Evolutionary conservation across 2,329 filamentous ascomycete species (phyloP).

Genomic region (Colletotrichum plurivorum): DNA sequence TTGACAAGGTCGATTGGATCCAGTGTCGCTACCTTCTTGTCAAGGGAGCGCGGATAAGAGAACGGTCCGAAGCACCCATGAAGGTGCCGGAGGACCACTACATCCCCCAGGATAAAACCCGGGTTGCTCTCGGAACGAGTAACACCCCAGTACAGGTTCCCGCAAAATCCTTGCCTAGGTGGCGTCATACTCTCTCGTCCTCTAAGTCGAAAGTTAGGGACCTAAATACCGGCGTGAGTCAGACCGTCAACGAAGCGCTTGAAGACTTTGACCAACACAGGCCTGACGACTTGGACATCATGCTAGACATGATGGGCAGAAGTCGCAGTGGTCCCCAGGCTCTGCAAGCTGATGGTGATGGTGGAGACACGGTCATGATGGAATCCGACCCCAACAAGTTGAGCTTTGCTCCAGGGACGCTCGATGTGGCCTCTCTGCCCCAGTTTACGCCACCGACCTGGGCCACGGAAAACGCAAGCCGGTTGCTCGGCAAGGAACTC

Average conservation of each 20-base stretch:
- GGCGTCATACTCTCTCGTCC: conserved; percentile 6
- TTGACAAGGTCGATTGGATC: conserved; percentile 86
- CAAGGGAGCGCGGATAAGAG: neutral
- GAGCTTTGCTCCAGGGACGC: conserved; percentile 75
- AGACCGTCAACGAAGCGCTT: conserved; percentile 2
- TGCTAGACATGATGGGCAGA: conserved; percentile 40
- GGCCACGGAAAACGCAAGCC: conserved; percentile 73
- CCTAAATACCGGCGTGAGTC: neutral
- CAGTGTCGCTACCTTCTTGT: conserved; percentile 88
- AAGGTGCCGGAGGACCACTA: conserved; percentile 27
- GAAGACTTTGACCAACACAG: conserved; percentile 15
- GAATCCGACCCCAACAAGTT: conserved; percentile 45
- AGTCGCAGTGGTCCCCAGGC: neutral
- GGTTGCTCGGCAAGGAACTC: conserved; percentile 75
- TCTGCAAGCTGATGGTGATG: neutral
- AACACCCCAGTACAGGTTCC: conserved; percentile 44
- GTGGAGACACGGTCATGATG: neutral
- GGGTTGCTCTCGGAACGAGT: conserved; percentile 29
- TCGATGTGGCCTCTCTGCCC: conserved; percentile 74
- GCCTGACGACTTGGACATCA: conserved; percentile 42
- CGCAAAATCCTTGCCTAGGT: conserved; percentile 44
- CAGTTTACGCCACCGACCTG: conserved; percentile 76
- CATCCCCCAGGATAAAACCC: conserved; percentile 46
- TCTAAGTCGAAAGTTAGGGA: neutral
- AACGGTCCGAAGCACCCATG: neutral